Base-by-base conservation (phyloP, 2,329 filamentous ascomycete genomes). In the Diplodia intermedia region DNA sequence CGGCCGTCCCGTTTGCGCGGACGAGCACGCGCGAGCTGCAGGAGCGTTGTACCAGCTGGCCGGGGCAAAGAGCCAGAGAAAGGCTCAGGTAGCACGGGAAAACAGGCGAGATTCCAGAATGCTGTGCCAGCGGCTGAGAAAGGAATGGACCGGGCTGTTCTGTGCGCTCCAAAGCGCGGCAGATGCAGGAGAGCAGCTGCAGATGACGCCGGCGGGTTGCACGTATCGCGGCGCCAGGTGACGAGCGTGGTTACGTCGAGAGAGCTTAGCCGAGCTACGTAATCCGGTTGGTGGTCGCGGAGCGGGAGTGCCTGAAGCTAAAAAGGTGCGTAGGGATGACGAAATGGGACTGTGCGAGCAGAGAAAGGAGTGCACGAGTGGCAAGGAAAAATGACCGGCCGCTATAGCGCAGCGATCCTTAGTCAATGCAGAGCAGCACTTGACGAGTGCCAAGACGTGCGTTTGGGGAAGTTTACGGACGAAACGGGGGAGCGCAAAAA, bases 281-380 rank as follows among this genome's bases (percentile, higher is more conserved):
- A 33, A 63, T 63, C 60, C 60, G 60, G 50, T 49, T 63, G 60
- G 60, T 31, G 60, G 60, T 49, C 23, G 18, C 33, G 29, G 60
- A 63, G 60, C 60, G 60, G 60, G 60, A 63, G 60, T 63, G 43
- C 60, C 60, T 63, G 60, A 31, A 63, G 60, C 60, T 63, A 63
- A 52, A 33, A 18, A 31, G 8, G 60, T 63, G 38, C 60, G 47
- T 38, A 52, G 26, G 31, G 31, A 63, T 63, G 60, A 63, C 60
- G 60, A 63, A 52, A 63, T 50, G 15, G 60, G 47, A 38, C 11
- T 31, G 60, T 52, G 60, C 43, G 11, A 52, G 40, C 3, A 12
- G 31, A 20, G 36, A 57, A 20, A 63, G 43, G 40, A 26, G 11
- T 7, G 18, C 15, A 33, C 11, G 18, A 40, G 29, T 20, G 60